phyloP scores from a whole-genome alignment of 2,329 filamentous ascomycete genomes.

The Pseudocercospora cruenta region DNA sequence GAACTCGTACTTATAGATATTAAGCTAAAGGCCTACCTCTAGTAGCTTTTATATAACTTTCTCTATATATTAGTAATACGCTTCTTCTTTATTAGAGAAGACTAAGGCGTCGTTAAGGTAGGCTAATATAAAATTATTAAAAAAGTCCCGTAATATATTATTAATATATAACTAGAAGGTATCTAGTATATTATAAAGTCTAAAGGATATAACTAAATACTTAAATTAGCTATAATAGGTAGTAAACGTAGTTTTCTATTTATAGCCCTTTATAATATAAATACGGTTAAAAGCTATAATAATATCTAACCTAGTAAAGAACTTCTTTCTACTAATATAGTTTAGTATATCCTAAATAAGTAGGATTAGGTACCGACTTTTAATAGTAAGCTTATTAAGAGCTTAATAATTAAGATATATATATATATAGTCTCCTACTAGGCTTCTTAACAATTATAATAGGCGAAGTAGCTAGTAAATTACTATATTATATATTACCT shows the following conservation, averaged over 20 bases:
- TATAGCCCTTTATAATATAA: background rate
- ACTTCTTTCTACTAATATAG: no score
- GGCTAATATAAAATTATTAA: slow-evolving; percentile 22
- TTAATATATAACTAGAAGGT: no score
- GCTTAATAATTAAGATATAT: background rate
- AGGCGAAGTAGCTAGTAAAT: no score
- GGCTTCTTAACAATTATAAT: no score
- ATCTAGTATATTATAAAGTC: no score
- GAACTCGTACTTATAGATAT: no score
- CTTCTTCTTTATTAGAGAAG: slow-evolving; percentile 18
- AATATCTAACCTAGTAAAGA: background rate
- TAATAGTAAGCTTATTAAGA: background rate
- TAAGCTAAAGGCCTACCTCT: no score
- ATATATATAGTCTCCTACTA: background rate
- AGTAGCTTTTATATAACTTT: slow-evolving; percentile 11
- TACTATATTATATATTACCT: no score
- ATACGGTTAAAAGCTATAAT: background rate
- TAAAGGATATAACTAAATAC: no score
- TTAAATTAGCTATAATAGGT: no score
- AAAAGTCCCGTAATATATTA: background rate
- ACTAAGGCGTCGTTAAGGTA: slow-evolving; percentile 36
- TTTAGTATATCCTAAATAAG: slow-evolving; percentile 9
- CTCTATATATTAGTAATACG: slow-evolving; percentile 8
- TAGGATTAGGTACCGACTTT: background rate
- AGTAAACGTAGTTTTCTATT: no score